phyloP scores from a whole-genome alignment of 495 filamentous ascomycete species.

The Melanomma pulvis-pyrius region DNA sequence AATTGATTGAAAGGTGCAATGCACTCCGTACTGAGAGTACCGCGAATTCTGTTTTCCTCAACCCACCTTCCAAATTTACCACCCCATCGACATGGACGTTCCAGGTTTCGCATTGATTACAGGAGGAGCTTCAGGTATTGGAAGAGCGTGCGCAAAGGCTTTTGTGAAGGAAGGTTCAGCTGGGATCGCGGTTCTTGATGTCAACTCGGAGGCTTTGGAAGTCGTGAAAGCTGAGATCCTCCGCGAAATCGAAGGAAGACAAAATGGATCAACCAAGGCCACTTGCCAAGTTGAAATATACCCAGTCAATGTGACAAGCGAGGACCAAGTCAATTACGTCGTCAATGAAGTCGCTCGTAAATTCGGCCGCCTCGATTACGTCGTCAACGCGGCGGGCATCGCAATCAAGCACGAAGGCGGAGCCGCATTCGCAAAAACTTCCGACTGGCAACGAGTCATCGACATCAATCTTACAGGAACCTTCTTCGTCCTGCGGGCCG shows the following conservation, averaged over 20 bases:
- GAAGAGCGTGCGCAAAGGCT: neutral
- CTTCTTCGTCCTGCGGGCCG: conserved; percentile 21
- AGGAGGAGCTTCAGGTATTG: neutral
- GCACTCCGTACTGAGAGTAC: too few species aligned
- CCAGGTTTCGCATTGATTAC: conserved; percentile 8
- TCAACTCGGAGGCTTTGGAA: neutral
- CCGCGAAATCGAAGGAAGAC: neutral
- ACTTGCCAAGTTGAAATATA: neutral
- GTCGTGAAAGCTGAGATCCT: too few species aligned
- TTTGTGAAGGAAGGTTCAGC: conserved; percentile 7
- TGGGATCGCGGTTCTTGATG: conserved; percentile 6
- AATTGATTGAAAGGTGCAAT: too few species aligned
- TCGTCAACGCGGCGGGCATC: conserved; percentile 35
- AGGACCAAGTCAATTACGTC: conserved; percentile 19
- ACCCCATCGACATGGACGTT: conserved; percentile 5
- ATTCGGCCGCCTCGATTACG: conserved; percentile 34
- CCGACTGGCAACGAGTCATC: conserved; percentile 5
- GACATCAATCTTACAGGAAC: conserved; percentile 30
- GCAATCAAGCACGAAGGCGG: conserved; percentile 19
- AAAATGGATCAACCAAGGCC: too few species aligned
- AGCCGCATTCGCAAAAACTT: neutral
- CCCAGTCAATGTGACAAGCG: conserved; percentile 2
- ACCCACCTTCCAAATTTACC: too few species aligned
- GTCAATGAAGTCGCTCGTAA: conserved; percentile 9
- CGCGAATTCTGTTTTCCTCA: too few species aligned